A percentile compares a stretch with the other conserved stretches of the same genome.
phyloP scores from a whole-genome alignment of 257 asterid genomes.

The Solanum commersonii region DNA sequence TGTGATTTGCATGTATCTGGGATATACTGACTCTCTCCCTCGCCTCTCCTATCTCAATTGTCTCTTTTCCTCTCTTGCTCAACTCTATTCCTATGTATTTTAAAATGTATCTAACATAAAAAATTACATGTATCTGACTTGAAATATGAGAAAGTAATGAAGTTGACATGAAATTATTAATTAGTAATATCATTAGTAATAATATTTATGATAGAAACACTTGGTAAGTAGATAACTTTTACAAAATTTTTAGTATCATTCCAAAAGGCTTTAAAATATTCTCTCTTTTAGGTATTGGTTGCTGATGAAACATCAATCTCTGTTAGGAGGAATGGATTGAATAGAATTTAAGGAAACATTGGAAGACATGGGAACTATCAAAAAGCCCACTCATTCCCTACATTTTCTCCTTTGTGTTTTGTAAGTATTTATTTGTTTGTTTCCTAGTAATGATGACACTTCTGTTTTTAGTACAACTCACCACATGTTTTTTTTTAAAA shows the following conservation, averaged over 20 bases:
- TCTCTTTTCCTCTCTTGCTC: neutral
- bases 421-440: neutral
- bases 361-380: conserved; percentile 13
- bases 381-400: neutral
- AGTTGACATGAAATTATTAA: too few relatives aligned
- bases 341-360: conserved; percentile 1
- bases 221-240: neutral
- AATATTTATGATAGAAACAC: neutral
- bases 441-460: neutral
- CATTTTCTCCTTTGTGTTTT: neutral
- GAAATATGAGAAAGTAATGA: neutral
- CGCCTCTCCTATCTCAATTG: neutral
- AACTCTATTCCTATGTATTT: neutral
- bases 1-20: accelerated
- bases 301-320: neutral
- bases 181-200: too few relatives aligned
- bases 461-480: neutral
- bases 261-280: neutral
- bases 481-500: neutral
- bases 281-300: neutral
- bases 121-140: too few relatives aligned
- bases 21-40: neutral
- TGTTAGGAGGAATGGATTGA: neutral
- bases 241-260: neutral
- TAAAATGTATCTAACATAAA: neutral